Conservation (phyloP, 495 filamentous ascomycete species). For the Corynascus novoguineensis region DNA sequence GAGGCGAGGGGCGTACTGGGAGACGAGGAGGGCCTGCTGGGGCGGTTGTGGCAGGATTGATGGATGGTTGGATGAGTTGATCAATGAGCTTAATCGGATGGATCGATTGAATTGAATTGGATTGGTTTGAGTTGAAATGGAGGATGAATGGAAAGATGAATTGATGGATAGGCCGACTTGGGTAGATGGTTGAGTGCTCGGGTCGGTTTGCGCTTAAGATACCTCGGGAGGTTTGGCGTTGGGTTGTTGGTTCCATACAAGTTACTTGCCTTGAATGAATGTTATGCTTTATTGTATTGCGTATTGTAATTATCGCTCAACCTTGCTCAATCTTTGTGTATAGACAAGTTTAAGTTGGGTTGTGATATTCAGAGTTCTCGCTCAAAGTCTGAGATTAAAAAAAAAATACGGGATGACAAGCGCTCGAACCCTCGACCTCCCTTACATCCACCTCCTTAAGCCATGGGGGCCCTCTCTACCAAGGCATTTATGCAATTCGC, state of each 20-base stretch:
- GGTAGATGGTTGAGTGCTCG: too few species aligned
- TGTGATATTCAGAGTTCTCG: too few species aligned
- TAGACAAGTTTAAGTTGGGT: background rate
- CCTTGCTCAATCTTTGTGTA: background rate
- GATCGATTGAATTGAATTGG: too few species aligned
- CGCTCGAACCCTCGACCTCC: constrained; percentile 18
- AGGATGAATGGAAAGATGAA: too few species aligned
- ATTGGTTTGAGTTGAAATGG: background rate
- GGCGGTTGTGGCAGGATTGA: constrained; percentile 28
- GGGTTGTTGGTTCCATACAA: background rate
- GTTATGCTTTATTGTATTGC: background rate
- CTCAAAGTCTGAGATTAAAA: background rate
- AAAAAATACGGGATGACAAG: background rate
- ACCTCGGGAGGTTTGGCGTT: background rate
- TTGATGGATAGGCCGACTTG: too few species aligned
- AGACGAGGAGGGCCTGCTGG: constrained; percentile 22
- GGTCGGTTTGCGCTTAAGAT: background rate
- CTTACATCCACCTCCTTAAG: too few species aligned
- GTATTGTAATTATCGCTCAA: background rate
- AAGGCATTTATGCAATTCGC: too few species aligned
- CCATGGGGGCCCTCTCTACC: too few species aligned
- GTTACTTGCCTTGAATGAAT: too few species aligned
- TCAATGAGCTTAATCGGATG: too few species aligned
- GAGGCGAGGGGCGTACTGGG: constrained; percentile 18
- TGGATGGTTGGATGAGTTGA: background rate